These are phyloP conservation scores for Fraxinus pennsylvanica DNA, from an alignment of 257 asterid genomes.

Conservation along the genomic window DNA sequence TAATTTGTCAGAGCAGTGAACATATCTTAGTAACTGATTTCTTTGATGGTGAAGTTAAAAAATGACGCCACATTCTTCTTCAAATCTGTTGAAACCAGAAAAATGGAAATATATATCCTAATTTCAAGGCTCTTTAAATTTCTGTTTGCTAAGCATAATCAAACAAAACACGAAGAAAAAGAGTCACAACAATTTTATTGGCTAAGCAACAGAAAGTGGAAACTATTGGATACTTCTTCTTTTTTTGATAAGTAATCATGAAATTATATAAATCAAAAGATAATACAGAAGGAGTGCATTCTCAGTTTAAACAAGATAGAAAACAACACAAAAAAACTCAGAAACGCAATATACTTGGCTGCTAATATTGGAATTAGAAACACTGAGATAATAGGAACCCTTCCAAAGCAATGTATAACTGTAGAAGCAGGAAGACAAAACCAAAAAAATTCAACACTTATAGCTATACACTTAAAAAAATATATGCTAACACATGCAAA, in stretches of 20 bases:
- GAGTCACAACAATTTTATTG: background rate
- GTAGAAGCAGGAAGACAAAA: background rate
- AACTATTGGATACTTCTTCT: background rate
- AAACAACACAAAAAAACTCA: background rate
- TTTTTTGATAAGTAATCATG: too few relatives aligned
- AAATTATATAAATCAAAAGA: too few relatives aligned
- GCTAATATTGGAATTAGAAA: constrained; percentile 5
- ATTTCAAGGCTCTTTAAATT: background rate
- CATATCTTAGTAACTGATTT: background rate
- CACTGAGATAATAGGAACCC: background rate
- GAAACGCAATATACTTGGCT: background rate
- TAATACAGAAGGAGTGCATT: too few relatives aligned
- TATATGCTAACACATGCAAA: background rate
- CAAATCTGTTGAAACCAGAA: background rate
- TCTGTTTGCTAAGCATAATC: background rate
- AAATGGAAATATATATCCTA: background rate
- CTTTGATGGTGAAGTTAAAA: background rate
- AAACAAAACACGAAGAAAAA: background rate
- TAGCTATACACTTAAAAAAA: background rate
- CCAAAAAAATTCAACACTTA: background rate
- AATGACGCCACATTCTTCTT: background rate
- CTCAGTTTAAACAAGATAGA: too few relatives aligned
- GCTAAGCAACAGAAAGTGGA: background rate
- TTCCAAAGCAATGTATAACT: background rate
- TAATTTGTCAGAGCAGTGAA: background rate